Percentiles rank a stretch among this genome's conserved stretches.
Evolutionary conservation across 2,329 filamentous ascomycete genomes (phyloP).

Genomic region (Neurospora crassa): DNA sequence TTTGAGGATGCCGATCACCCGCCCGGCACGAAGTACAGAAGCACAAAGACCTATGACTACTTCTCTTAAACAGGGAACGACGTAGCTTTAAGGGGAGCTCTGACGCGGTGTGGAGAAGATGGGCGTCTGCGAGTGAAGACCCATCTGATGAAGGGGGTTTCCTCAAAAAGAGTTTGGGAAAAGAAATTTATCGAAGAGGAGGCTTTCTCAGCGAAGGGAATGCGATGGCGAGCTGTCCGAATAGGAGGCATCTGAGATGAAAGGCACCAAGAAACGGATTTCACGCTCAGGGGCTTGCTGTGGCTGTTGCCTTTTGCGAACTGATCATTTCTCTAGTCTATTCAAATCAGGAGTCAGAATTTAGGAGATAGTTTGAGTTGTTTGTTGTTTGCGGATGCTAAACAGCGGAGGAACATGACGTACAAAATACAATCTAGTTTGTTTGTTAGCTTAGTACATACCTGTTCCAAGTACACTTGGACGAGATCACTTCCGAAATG

Average conservation of each 20-base stretch:
- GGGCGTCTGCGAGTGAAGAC: not conserved
- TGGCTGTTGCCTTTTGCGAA: not conserved
- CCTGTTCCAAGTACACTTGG: too few species aligned
- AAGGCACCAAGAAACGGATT: not conserved
- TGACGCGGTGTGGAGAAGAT: not conserved
- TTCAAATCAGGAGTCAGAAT: not conserved
- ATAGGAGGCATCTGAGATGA: not conserved
- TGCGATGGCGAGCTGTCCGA: not conserved
- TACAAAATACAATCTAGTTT: not conserved
- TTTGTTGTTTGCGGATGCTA: not conserved
- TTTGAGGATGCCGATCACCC: constrained; percentile 45
- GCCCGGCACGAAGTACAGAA: constrained; percentile 42
- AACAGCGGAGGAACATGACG: not conserved
- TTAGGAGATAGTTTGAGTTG: not conserved
- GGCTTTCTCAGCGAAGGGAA: not conserved
- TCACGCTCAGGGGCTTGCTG: not conserved
- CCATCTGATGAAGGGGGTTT: not conserved
- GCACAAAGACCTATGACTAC: not conserved
- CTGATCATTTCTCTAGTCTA: not conserved
- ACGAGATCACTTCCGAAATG: too few species aligned
- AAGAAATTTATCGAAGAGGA: not conserved
- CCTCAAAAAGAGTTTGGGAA: not conserved
- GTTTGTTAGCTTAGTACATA: too few species aligned
- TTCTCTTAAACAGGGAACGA: not conserved
- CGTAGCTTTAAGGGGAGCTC: not conserved